These are phyloP conservation scores for Kwoniella mangroviensis DNA, from an alignment of 768 basidiomycete genomes.

Conservation along the genomic window DNA sequence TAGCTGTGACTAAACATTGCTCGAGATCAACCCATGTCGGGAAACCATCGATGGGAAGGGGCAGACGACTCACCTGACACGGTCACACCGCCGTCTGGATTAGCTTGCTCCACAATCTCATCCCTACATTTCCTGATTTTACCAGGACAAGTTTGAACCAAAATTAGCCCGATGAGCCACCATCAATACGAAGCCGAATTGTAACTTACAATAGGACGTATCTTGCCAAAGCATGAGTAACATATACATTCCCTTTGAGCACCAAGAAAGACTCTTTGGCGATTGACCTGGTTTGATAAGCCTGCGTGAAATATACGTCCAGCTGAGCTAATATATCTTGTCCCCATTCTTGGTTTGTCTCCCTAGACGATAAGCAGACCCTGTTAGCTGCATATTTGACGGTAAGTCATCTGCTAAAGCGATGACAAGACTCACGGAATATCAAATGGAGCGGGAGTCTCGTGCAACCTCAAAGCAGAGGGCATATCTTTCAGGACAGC, in stretches of 20 bases:
- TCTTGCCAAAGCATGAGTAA: constrained; percentile 21
- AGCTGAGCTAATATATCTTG: constrained; percentile 12
- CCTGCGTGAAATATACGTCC: constrained; percentile 10
- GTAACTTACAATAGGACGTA: constrained; percentile 18
- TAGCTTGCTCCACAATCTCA: constrained; percentile 10
- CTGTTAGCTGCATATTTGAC: background rate
- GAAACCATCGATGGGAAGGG: no score
- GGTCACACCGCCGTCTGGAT: background rate
- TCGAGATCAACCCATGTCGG: no score
- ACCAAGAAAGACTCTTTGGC: constrained; percentile 16
- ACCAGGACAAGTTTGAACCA: no score
- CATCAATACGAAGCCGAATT: background rate
- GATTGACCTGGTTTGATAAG: background rate
- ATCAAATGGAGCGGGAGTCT: background rate
- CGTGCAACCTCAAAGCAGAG: constrained; percentile 5
- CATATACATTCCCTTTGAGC: constrained; percentile 17
- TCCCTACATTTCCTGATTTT: constrained; percentile 8
- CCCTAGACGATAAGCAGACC: background rate
- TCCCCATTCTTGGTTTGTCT: constrained; percentile 14
- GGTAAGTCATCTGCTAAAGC: background rate
- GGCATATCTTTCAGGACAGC: constrained; percentile 11
- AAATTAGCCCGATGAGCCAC: no score
- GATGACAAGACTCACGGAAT: background rate
- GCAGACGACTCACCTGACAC: background rate
- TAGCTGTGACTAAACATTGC: background rate